Evolutionary conservation across 2,329 filamentous ascomycete species (phyloP).

Genomic region (Clonostachys sp.): DNA sequence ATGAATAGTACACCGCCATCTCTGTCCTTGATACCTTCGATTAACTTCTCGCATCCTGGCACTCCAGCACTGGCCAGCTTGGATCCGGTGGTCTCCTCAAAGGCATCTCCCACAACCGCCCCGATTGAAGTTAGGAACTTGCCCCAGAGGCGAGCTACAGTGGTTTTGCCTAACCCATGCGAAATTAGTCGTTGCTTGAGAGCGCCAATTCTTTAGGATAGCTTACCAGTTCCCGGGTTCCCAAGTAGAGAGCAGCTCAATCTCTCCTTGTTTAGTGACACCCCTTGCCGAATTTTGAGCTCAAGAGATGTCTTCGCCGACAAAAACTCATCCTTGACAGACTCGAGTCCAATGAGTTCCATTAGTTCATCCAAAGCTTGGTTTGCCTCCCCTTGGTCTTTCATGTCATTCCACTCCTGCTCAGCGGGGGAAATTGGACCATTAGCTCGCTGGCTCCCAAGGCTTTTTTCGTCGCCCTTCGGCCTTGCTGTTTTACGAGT

Average conservation of each 20-base stretch:
- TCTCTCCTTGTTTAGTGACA: constrained; percentile 35
- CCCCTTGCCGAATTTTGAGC: not conserved
- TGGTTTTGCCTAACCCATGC: constrained; percentile 53
- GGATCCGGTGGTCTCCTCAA: constrained; percentile 66
- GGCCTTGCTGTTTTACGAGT: too few species aligned
- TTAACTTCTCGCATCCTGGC: constrained; percentile 45
- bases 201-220: not conserved
- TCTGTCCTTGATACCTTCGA: constrained; percentile 40
- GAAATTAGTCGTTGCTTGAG: constrained; percentile 4
- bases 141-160: constrained; percentile 66
- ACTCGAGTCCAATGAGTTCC: not conserved
- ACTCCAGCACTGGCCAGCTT: constrained; percentile 61
- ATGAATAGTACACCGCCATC: constrained; percentile 72
- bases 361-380: not conserved
- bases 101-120: constrained; percentile 53
- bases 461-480: too few species aligned
- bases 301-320: not conserved
- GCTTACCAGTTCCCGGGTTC: constrained; percentile 68
- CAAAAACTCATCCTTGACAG: not conserved
- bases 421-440: not conserved
- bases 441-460: too few species aligned
- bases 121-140: constrained; percentile 59
- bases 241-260: constrained; percentile 62
- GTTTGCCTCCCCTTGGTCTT: constrained; percentile 1
- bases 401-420: constrained; percentile 2